A percentile compares a stretch with the other conserved stretches of the same genome.
These are phyloP conservation scores for Aplosporella prunicola DNA, from an alignment of 2,329 filamentous ascomycete species.

Conservation along the genomic window DNA sequence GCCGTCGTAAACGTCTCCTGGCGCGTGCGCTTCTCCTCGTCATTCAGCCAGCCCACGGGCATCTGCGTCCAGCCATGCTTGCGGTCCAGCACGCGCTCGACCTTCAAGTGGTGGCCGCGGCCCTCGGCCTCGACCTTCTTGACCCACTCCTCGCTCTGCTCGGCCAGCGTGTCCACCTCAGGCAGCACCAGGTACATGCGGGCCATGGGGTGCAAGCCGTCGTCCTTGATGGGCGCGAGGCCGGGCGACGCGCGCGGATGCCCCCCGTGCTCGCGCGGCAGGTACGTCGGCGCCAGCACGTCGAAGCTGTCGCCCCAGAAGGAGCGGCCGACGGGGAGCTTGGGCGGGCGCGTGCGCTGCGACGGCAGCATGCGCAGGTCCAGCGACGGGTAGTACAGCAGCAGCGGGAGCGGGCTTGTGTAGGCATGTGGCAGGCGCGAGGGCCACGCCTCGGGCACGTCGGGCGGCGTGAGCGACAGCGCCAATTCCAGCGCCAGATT, in stretches of 20 bases:
- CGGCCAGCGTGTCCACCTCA: slow-evolving; percentile 32
- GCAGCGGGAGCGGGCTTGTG: slow-evolving; percentile 27
- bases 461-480: slow-evolving; percentile 22
- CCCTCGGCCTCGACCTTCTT: slow-evolving; percentile 25
- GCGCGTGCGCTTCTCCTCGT: slow-evolving; percentile 29
- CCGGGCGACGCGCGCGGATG: slow-evolving; percentile 35
- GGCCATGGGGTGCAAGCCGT: slow-evolving; percentile 27
- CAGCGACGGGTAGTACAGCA: slow-evolving; percentile 36
- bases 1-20: slow-evolving; percentile 27
- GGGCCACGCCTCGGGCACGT: slow-evolving; percentile 29
- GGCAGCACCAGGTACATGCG: slow-evolving; percentile 34
- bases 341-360: slow-evolving; percentile 27
- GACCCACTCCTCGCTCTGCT: slow-evolving; percentile 36
- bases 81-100: slow-evolving; percentile 21
- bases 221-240: slow-evolving; percentile 20
- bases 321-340: slow-evolving; percentile 22
- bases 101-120: slow-evolving; percentile 21
- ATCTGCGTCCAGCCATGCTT: slow-evolving; percentile 34
- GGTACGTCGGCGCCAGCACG: slow-evolving; percentile 33
- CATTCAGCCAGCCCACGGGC: slow-evolving; percentile 28
- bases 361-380: slow-evolving; percentile 33
- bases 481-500: slow-evolving; percentile 40
- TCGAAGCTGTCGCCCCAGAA: slow-evolving; percentile 24
- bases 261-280: slow-evolving; percentile 26
- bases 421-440: slow-evolving; percentile 26